Percentiles rank a stretch among this genome's conserved stretches.
These are phyloP conservation scores for Pyracantha coccinea DNA, from an alignment of 331 rosid genomes.

Conservation along the genomic window DNA sequence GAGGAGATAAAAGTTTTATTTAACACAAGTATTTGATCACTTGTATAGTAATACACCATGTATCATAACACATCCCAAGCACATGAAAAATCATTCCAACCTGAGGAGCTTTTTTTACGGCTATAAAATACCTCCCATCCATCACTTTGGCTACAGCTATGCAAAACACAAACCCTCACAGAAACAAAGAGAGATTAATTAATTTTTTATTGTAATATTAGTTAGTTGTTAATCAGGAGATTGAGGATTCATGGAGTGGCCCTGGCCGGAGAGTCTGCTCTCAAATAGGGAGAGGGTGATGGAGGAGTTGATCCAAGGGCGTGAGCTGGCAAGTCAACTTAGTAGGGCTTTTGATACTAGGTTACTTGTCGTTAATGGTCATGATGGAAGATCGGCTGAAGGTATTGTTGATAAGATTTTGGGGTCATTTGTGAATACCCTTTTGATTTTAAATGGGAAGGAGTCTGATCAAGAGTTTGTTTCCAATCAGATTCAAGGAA, in stretches of 20 bases:
- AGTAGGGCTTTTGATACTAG: background rate
- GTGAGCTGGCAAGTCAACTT: background rate
- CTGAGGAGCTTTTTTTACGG: background rate
- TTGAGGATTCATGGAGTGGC: background rate
- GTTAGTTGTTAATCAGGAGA: background rate
- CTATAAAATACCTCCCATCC: background rate
- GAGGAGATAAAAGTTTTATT: no score
- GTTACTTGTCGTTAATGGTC: background rate
- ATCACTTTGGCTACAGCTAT: background rate
- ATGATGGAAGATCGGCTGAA: background rate
- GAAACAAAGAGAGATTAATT: background rate
- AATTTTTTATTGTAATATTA: background rate
- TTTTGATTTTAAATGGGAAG: background rate
- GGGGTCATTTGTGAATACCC: background rate
- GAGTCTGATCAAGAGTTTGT: no score
- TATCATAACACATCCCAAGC: no score
- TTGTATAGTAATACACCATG: no score
- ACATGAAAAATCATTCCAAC: no score
- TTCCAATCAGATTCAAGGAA: background rate
- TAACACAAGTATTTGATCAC: no score
- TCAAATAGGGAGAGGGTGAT: background rate
- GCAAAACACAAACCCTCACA: background rate
- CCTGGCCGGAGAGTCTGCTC: background rate
- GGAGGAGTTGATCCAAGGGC: conserved; percentile 2
- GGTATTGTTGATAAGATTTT: background rate